These are phyloP conservation scores for Candida dajiaensis DNA, from an alignment of 805 yeast genomes.

Conservation along the genomic window DNA sequence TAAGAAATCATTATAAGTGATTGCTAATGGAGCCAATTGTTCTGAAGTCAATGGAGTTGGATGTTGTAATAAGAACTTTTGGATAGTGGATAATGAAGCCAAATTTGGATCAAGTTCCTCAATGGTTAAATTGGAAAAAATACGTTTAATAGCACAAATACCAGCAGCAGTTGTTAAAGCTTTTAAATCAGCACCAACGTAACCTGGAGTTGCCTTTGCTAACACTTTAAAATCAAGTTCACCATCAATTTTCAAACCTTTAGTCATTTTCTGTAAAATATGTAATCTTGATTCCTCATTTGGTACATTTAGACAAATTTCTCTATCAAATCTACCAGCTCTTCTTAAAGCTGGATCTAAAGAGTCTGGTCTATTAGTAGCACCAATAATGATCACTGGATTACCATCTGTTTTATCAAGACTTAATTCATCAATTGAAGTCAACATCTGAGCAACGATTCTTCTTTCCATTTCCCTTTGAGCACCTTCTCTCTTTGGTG, in stretches of 20 bases:
- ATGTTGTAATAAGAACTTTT: constrained; percentile 62
- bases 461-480: constrained; percentile 97
- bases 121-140: constrained; percentile 52
- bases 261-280: constrained; percentile 71
- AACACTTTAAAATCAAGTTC: constrained; percentile 62
- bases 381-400: constrained; percentile 92
- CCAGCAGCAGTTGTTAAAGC: constrained; percentile 96
- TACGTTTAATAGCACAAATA: constrained; percentile 86
- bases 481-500: constrained; percentile 97
- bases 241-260: constrained; percentile 59
- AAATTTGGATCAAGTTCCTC: constrained; percentile 22
- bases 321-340: constrained; percentile 95
- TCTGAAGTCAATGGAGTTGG: constrained; percentile 75
- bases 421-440: constrained; percentile 90
- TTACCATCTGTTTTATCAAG: constrained; percentile 85
- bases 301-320: constrained; percentile 92
- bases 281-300: constrained; percentile 74
- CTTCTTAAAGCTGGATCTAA: constrained; percentile 91
- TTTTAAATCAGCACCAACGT: constrained; percentile 94
- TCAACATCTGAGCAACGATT: constrained; percentile 90
- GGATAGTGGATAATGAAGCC: constrained; percentile 54
- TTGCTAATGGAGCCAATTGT: constrained; percentile 71
- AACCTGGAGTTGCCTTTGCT: constrained; percentile 95
- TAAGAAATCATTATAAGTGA: constrained; percentile 73
- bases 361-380: constrained; percentile 95